These are phyloP conservation scores for Pleurostoma richardsiae DNA, from an alignment of 2,329 filamentous ascomycete species.

Conservation along the genomic window DNA sequence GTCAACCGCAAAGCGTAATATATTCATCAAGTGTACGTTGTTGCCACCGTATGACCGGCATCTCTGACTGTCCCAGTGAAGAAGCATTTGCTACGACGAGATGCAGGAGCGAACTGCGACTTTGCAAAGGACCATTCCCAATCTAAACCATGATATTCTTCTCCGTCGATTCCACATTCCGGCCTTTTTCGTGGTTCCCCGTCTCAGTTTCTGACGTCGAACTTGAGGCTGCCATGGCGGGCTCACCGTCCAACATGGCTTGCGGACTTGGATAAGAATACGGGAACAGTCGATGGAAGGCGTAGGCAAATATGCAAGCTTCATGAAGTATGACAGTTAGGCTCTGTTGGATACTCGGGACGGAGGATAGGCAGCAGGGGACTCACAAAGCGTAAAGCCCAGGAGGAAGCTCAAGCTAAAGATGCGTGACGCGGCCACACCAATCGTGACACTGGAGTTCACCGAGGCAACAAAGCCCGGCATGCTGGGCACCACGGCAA, in stretches of 20 bases:
- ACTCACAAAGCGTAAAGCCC: conserved; percentile 2
- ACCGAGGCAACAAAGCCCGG: conserved; percentile 37
- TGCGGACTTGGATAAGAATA: background rate
- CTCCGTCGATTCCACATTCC: background rate
- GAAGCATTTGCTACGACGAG: too few relatives aligned
- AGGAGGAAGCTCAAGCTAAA: conserved; percentile 6
- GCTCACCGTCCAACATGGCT: background rate
- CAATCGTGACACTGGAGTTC: conserved; percentile 12
- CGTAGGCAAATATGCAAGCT: background rate
- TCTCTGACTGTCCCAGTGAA: too few relatives aligned
- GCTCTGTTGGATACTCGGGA: background rate
- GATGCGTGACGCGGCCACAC: conserved; percentile 1
- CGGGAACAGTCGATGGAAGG: background rate
- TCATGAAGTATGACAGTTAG: background rate
- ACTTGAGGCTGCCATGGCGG: background rate
- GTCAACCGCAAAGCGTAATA: too few relatives aligned
- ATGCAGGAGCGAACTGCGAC: too few relatives aligned
- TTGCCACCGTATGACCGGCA: too few relatives aligned
- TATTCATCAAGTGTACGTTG: too few relatives aligned
- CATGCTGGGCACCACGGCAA: conserved; percentile 31
- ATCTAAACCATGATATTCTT: background rate
- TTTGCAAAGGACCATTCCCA: too few relatives aligned
- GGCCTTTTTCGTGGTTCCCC: background rate
- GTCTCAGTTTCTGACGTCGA: background rate
- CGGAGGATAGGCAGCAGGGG: background rate